Conservation (phyloP, 345 rosid genomes). For the Eucalyptus virginea region DNA sequence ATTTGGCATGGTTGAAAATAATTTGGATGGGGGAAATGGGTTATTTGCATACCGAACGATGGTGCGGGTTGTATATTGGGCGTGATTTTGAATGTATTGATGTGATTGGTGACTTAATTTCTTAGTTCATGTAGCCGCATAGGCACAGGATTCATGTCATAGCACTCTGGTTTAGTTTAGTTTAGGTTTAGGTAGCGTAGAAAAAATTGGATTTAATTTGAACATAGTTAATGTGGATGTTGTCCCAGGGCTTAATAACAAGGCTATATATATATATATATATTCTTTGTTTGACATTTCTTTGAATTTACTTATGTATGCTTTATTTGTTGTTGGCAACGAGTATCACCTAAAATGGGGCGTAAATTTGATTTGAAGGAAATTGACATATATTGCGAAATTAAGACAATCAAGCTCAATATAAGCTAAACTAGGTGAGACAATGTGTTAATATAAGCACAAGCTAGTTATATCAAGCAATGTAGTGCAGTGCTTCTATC, state of each 20-base stretch:
- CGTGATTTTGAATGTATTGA: not conserved
- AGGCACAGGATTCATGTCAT: not conserved
- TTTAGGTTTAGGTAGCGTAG: no score
- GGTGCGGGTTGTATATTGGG: not conserved
- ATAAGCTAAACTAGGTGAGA: no score
- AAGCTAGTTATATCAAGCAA: not conserved
- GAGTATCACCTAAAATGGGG: no score
- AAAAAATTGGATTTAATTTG: not conserved
- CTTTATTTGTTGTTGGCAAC: not conserved
- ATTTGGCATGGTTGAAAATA: not conserved
- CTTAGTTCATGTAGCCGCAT: not conserved
- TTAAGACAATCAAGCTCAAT: no score
- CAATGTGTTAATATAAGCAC: no score
- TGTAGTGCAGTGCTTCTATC: no score
- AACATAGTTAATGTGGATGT: not conserved
- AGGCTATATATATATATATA: not conserved
- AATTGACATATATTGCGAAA: no score
- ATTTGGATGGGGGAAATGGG: not conserved
- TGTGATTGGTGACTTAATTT: not conserved
- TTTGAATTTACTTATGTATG: not conserved
- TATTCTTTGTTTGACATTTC: not conserved
- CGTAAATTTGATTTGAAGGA: not conserved
- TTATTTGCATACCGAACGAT: not conserved
- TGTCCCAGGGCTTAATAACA: not conserved
- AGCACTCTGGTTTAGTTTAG: no score